Conservation (phyloP, 73 alveolate genomes). For the Durusdinium trenchii region DNA sequence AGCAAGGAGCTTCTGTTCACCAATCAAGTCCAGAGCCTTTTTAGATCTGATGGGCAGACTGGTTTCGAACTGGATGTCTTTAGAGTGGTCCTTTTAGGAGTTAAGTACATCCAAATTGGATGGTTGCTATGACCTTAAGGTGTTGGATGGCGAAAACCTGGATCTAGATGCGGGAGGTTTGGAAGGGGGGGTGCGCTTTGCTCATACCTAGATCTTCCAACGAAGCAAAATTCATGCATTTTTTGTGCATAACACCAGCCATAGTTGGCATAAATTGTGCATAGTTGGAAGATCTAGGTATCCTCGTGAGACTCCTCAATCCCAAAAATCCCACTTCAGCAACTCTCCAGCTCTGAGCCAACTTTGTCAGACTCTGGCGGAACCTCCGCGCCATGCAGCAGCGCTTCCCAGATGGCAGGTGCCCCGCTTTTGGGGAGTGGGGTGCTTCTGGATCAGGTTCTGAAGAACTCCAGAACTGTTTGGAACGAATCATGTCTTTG, state of each 20-base stretch:
- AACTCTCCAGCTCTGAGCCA: not conserved
- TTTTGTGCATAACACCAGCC: not conserved
- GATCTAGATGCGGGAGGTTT: too few relatives aligned
- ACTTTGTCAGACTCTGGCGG: slow-evolving; percentile 57
- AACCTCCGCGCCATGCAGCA: slow-evolving; percentile 81
- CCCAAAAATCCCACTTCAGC: not conserved
- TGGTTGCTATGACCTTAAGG: too few relatives aligned
- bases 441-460: not conserved
- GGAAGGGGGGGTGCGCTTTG: too few relatives aligned
- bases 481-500: not conserved
- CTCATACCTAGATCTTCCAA: too few relatives aligned
- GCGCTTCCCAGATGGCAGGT: slow-evolving; percentile 59
- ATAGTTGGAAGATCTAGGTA: not conserved
- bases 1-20: too few relatives aligned
- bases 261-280: not conserved
- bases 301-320: not conserved
- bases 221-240: too few relatives aligned
- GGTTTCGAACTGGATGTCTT: too few relatives aligned
- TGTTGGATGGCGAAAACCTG: too few relatives aligned
- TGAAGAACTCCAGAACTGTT: not conserved
- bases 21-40: too few relatives aligned
- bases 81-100: too few relatives aligned
- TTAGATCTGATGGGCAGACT: too few relatives aligned
- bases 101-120: too few relatives aligned
- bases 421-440: not conserved